A percentile compares a stretch with the other conserved stretches of the same genome.
These are phyloP conservation scores for Ashbya aceris DNA, from an alignment of 1,139 yeast genomes.

Conservation along the genomic window DNA sequence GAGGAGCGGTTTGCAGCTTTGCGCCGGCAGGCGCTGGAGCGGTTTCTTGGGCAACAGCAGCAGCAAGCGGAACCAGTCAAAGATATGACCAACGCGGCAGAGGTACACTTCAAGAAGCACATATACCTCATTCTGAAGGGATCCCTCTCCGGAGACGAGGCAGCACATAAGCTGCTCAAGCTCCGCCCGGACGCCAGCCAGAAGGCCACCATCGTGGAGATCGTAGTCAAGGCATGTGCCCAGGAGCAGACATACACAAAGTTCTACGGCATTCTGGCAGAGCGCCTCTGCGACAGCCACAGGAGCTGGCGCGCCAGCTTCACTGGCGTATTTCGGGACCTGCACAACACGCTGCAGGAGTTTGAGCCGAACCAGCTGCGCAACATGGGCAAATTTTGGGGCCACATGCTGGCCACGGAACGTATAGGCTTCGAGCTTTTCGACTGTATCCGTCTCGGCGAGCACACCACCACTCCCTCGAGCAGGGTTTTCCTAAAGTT, in stretches of 20 bases:
- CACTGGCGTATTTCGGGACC: constrained; percentile 42
- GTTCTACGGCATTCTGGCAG: constrained; percentile 72
- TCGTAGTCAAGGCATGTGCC: constrained; percentile 73
- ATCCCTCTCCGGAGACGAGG: constrained; percentile 89
- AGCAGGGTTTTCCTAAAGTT: constrained; percentile 77
- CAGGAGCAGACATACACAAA: constrained; percentile 86
- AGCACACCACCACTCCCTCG: constrained; percentile 66
- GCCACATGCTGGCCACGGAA: constrained; percentile 70
- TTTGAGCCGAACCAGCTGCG: constrained; percentile 67
- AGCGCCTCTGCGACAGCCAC: constrained; percentile 46
- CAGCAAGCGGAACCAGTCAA: constrained; percentile 28
- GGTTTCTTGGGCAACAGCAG: neutral
- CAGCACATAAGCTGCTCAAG: constrained; percentile 71
- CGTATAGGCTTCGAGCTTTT: constrained; percentile 56
- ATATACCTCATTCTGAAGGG: constrained; percentile 83
- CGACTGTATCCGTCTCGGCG: constrained; percentile 48
- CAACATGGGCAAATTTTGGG: constrained; percentile 80
- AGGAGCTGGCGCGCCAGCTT: constrained; percentile 51
- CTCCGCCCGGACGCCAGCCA: constrained; percentile 35
- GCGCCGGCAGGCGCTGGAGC: constrained; percentile 8
- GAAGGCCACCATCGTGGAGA: constrained; percentile 50
- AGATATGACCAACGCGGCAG: constrained; percentile 64
- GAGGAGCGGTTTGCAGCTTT: constrained; percentile 39
- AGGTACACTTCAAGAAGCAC: constrained; percentile 56
- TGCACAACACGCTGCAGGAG: constrained; percentile 52